A percentile compares a stretch with the other conserved stretches of the same genome.
Evolutionary conservation across 2,329 filamentous ascomycete species (phyloP).

Genomic region (Emergomyces orientalis): DNA sequence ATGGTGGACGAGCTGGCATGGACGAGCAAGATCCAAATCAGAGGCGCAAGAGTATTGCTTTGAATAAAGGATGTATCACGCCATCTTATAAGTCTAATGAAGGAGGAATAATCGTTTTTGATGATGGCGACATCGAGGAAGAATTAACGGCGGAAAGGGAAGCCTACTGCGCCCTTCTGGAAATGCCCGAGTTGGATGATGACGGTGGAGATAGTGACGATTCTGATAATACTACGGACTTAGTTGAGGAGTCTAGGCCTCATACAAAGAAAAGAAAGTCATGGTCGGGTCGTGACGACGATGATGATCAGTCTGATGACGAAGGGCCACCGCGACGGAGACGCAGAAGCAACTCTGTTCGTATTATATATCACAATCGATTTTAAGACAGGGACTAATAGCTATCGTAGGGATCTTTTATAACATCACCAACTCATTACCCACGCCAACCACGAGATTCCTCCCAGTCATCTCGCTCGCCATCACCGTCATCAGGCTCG

Average conservation of each 20-base stretch:
- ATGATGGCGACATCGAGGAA: constrained; percentile 90
- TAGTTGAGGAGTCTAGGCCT: constrained; percentile 37
- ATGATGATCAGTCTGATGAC: constrained; percentile 46
- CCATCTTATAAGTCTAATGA: constrained; percentile 64
- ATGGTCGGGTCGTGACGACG: constrained; percentile 62
- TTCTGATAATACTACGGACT: constrained; percentile 49
- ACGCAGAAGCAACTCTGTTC: constrained; percentile 78
- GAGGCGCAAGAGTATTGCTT: constrained; percentile 51
- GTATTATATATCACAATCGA: constrained; percentile 2
- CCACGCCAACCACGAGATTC: constrained; percentile 32
- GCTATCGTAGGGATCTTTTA: constrained; percentile 29
- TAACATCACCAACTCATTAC: constrained; percentile 36
- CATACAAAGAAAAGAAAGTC: constrained; percentile 63
- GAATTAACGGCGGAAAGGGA: constrained; percentile 64
- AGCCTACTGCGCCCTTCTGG: constrained; percentile 73
- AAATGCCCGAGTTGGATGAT: constrained; percentile 85
- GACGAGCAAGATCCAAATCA: constrained; percentile 36
- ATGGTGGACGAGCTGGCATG: constrained; percentile 46
- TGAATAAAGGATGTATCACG: constrained; percentile 63
- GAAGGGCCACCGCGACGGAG: constrained; percentile 69
- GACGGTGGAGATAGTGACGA: constrained; percentile 53
- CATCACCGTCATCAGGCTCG: constrained; percentile 34
- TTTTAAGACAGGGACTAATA: constrained; percentile 12
- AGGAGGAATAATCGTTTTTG: constrained; percentile 87
- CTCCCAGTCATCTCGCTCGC: constrained; percentile 39